These are phyloP conservation scores for Coemansia umbellata DNA, from an alignment of 192 early-diverging fungal genomes.

Conservation along the genomic window DNA sequence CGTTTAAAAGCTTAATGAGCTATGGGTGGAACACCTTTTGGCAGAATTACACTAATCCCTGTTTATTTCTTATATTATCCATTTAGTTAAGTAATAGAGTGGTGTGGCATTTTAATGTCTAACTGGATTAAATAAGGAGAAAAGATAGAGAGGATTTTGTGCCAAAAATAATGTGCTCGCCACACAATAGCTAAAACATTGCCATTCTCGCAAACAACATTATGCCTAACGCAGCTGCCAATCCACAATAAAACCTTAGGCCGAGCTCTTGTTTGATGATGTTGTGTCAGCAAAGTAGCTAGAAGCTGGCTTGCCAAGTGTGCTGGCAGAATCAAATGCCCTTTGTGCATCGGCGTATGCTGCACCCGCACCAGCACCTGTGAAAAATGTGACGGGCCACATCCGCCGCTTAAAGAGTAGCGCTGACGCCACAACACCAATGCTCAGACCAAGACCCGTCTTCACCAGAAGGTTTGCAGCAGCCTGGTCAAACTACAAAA, in stretches of 20 bases:
- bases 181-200: no score
- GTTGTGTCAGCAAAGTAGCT: not conserved
- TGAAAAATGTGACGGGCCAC: slow-evolving; percentile 82
- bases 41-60: no score
- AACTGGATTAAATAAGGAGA: not conserved
- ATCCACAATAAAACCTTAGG: not conserved
- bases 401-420: slow-evolving; percentile 80
- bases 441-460: slow-evolving; percentile 74
- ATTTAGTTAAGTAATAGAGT: no score
- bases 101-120: no score
- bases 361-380: slow-evolving; percentile 77
- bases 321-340: slow-evolving; percentile 45
- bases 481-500: slow-evolving; percentile 84
- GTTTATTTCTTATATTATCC: no score
- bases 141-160: not conserved
- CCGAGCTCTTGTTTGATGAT: not conserved
- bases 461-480: slow-evolving; percentile 80
- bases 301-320: slow-evolving; percentile 26
- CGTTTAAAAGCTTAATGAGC: no score
- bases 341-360: slow-evolving; percentile 77
- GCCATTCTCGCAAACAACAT: no score
- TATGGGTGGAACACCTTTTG: no score
- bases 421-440: slow-evolving; percentile 83
- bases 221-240: not conserved
- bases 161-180: no score